Conservation (phyloP, 1,284 basidiomycete genomes). For the Cryptococcus deneoformans region DNA sequence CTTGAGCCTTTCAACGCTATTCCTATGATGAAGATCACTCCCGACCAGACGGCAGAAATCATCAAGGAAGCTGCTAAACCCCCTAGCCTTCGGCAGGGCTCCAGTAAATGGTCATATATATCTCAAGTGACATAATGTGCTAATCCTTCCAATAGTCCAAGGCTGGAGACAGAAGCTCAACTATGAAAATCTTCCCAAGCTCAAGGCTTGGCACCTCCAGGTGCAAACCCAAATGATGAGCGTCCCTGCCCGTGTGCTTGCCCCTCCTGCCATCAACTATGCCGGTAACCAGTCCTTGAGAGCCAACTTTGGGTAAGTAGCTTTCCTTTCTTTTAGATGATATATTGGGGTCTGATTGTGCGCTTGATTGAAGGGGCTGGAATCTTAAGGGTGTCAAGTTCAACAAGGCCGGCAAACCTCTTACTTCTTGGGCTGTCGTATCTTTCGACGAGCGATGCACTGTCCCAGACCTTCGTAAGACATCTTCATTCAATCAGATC, state of each 20-base stretch:
- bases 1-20: slow-evolving; percentile 44
- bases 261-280: slow-evolving; percentile 41
- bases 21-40: slow-evolving; percentile 23
- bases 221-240: slow-evolving; percentile 39
- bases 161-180: slow-evolving; percentile 40
- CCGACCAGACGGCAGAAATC: slow-evolving; percentile 47
- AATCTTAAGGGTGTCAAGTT: slow-evolving; percentile 23
- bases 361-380: not conserved
- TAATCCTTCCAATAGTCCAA: slow-evolving; percentile 7
- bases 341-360: too few species aligned
- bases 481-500: too few species aligned
- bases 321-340: too few species aligned
- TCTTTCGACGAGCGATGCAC: slow-evolving; percentile 31
- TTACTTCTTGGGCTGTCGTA: slow-evolving; percentile 47
- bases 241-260: slow-evolving; percentile 46
- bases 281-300: slow-evolving; percentile 26
- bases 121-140: not conserved
- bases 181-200: slow-evolving; percentile 39
- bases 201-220: slow-evolving; percentile 49
- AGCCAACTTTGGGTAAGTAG: slow-evolving; percentile 15
- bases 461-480: not conserved
- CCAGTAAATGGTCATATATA: too few species aligned
- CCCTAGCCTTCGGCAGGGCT: slow-evolving; percentile 37
- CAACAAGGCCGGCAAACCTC: slow-evolving; percentile 35
- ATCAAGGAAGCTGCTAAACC: slow-evolving; percentile 49